phyloP scores from a whole-genome alignment of 2,329 filamentous ascomycete genomes.

The Fusarium hostae region DNA sequence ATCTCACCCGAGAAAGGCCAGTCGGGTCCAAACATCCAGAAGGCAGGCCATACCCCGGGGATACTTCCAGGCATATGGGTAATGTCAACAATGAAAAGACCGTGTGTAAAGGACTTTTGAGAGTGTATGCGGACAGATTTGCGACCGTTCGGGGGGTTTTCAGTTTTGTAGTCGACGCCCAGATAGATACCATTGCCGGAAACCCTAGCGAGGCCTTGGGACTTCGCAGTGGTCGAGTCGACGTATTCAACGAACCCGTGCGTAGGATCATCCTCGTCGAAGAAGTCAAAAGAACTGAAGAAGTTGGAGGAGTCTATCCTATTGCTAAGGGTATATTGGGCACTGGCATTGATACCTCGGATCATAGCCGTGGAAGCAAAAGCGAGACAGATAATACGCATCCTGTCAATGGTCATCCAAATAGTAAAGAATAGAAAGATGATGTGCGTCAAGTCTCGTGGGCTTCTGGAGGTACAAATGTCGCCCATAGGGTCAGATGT shows the following conservation, averaged over 20 bases:
- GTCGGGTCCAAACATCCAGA: constrained; percentile 72
- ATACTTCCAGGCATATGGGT: constrained; percentile 77
- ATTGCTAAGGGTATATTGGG: too few species aligned
- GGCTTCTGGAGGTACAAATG: too few species aligned
- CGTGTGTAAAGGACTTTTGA: constrained; percentile 72
- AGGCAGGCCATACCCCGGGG: constrained; percentile 82
- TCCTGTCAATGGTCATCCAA: too few species aligned
- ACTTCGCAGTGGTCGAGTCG: constrained; percentile 65
- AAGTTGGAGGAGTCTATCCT: constrained; percentile 61
- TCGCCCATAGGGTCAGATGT: too few species aligned
- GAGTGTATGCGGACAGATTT: constrained; percentile 76
- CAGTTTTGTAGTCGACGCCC: constrained; percentile 72
- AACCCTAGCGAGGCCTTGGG: constrained; percentile 66
- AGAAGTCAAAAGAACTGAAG: constrained; percentile 67
- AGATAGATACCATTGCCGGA: constrained; percentile 69
- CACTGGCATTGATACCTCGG: too few species aligned
- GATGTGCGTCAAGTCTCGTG: too few species aligned
- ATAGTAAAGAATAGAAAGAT: too few species aligned
- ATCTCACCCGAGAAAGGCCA: constrained; percentile 81
- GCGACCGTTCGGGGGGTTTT: constrained; percentile 68
- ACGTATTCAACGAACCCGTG: constrained; percentile 79
- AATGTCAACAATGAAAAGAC: constrained; percentile 78
- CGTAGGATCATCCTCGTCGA: constrained; percentile 72
- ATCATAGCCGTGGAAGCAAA: too few species aligned
- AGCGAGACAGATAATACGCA: too few species aligned